Base-by-base conservation (phyloP, 352 stramenopile genomes). In the Phytophthora citrophthora region DNA sequence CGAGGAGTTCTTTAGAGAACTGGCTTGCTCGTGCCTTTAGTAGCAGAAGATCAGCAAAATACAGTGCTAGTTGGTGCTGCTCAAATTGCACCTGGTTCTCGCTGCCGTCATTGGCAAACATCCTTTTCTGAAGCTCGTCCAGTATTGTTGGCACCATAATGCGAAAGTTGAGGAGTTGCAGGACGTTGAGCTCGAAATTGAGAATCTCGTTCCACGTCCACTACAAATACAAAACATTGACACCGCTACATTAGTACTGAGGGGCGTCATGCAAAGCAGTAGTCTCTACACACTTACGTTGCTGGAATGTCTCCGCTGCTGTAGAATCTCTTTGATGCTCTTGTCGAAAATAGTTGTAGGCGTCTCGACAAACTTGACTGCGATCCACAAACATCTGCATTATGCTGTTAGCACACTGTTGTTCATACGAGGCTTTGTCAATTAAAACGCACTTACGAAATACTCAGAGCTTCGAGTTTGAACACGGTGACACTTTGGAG, bases 151-250 rank as follows among this genome's bases (percentile, higher is more conserved):
- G 75, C 0, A 70, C 55, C 48, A 91, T 86, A 54, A 91, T 59
- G n/a, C 80, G 79, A 46, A 81, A 90, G 51, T 79, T 40, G 18
- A 91, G 68, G 16, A 62, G 45, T 3, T 67, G 64, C 8, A 91
- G 56, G 31, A 89, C 74, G 8, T 74, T 48, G 15, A 70, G 60
- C 61, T 91, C 80, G 26, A 82, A 56, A 4, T 60, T 41, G 13
- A 89, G 72, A 54, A 91, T 88, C 54, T 91, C 76, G 10, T 68
- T 61, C 79, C 79, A 91, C 0, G 76, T 88, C 82, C 79, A 91
- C 79, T 90, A 34, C n/a, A 50, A 23, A 43, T 1, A 62, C 16
- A 29, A 47, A 24, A 20, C 20, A 20, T 20, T 1, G 20, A 46
- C 9, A 56, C 5, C 56, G 54, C 7, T 20, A 20, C 11, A 23